These are phyloP conservation scores for Microascus cirrosus DNA, from an alignment of 2,329 filamentous ascomycete genomes.

Conservation along the genomic window DNA sequence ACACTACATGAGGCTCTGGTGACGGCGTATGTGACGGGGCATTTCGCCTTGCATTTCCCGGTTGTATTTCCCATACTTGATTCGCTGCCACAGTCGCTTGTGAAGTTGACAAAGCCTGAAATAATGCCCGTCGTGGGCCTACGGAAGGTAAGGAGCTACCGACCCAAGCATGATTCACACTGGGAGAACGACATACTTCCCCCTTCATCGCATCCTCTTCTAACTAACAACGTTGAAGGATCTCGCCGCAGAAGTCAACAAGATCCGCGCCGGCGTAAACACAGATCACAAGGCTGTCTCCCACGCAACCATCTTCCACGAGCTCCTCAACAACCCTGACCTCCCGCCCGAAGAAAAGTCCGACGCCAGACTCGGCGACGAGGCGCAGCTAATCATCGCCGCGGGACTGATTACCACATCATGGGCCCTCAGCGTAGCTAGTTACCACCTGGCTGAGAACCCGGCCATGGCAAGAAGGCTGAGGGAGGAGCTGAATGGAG, in stretches of 20 bases:
- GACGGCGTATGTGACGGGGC: neutral
- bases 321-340: slow-evolving; percentile 17
- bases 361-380: slow-evolving; percentile 21
- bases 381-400: slow-evolving; percentile 24
- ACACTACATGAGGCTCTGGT: slow-evolving; percentile 1
- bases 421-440: slow-evolving; percentile 20
- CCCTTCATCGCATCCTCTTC: slow-evolving; percentile 6
- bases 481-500: slow-evolving; percentile 17
- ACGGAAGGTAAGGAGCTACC: neutral
- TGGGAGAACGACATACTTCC: too few relatives aligned
- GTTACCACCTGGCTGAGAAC: slow-evolving; percentile 20
- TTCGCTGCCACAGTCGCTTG: slow-evolving; percentile 17
- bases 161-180: too few relatives aligned
- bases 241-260: slow-evolving; percentile 14
- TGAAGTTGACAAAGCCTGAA: neutral
- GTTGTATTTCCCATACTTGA: slow-evolving; percentile 15
- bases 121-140: neutral
- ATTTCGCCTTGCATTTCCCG: neutral
- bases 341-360: slow-evolving; percentile 22
- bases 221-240: slow-evolving; percentile 12
- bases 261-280: slow-evolving; percentile 21
- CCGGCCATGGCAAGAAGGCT: slow-evolving; percentile 17
- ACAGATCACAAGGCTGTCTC: slow-evolving; percentile 18
- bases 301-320: slow-evolving; percentile 24
- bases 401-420: slow-evolving; percentile 29